Evolutionary conservation across 345 rosid genomes (phyloP).

Genomic region (Gossypium longicalyx): DNA sequence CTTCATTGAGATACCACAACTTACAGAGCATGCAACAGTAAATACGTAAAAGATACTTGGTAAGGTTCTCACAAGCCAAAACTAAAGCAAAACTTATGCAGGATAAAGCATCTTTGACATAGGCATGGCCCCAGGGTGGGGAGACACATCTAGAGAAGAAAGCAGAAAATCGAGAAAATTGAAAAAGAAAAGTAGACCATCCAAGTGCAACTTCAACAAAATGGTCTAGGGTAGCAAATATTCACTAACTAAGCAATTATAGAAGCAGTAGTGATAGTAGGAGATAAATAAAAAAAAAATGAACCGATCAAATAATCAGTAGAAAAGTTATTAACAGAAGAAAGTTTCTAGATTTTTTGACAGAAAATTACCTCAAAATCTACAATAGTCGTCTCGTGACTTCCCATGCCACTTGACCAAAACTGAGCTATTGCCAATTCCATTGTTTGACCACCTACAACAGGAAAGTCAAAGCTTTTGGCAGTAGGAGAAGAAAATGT

Average conservation of each 20-base stretch:
- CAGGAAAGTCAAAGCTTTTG: slow-evolving; percentile 77
- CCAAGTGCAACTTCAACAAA: background rate
- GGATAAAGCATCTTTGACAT: slow-evolving; percentile 4
- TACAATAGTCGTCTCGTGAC: slow-evolving; percentile 67
- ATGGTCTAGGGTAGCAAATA: background rate
- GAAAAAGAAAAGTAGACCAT: background rate
- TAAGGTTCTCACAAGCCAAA: background rate
- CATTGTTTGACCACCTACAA: slow-evolving; percentile 85
- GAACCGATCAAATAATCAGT: background rate
- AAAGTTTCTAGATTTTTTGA: background rate
- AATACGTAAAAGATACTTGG: background rate
- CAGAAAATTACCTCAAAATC: slow-evolving; percentile 78
- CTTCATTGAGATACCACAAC: background rate
- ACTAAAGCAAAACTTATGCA: background rate
- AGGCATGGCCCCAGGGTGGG: background rate
- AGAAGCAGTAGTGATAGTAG: background rate
- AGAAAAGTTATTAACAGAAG: background rate
- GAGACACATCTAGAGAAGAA: background rate
- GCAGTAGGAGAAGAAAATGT: slow-evolving; percentile 77
- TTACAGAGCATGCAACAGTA: background rate
- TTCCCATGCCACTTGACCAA: slow-evolving; percentile 98
- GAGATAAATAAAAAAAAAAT: background rate
- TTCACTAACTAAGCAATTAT: background rate
- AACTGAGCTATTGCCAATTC: slow-evolving; percentile 92
- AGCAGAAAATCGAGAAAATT: background rate